Evolutionary conservation across 1,284 basidiomycete species (phyloP), one percentile per base, ranked within the genome.

Genomic region (Rhizoctonia solani): DNA sequence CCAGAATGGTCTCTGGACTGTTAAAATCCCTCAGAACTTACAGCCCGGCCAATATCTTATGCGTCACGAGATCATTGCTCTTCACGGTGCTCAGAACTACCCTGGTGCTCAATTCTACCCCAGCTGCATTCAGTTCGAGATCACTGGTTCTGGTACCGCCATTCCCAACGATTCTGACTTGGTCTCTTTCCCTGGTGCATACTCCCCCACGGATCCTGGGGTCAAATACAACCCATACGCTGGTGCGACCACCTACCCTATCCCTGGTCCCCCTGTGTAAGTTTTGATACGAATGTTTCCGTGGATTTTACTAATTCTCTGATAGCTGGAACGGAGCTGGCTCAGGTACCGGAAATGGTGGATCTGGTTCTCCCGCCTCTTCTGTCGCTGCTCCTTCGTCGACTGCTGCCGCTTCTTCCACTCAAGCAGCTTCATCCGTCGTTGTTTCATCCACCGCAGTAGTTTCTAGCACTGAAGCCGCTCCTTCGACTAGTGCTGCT

Each of bases 141-240:
- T 69, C 27, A 46, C 37, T 2, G 67, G 67, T n/a, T 21, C 32
- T 46, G 68, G 68, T 29, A 67, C 32, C 21, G 25, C 67, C 37
- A 25, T 46, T 19, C 68, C 68, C 19, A n/a, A 32, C 27, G 39
- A 46, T 34, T 29, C 29, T 2, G 66, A 68, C 14, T 50, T 69
- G 13, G 53, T 68, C 23, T 25, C 68, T 19, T 55, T 68, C 25
- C 67, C 67, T 6, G 66, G 66, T 6, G 29, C 67, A 23, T 68
- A 68, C 39, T 53, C 37, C 4, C 71, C 77, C 1, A 74, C 66
- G 21, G 84, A 81, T 14, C 81, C 79, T 34, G 83, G 79, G 69
- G 74, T 76, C 32, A 39, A 58, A 13, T 67, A 46, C 37, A 75
- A n/a, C n/a, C 73, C 34, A 75, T 77, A 1, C 81, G 71, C 68